Conservation (phyloP, 2,329 filamentous ascomycete genomes). For the Aspergillus fischeri region DNA sequence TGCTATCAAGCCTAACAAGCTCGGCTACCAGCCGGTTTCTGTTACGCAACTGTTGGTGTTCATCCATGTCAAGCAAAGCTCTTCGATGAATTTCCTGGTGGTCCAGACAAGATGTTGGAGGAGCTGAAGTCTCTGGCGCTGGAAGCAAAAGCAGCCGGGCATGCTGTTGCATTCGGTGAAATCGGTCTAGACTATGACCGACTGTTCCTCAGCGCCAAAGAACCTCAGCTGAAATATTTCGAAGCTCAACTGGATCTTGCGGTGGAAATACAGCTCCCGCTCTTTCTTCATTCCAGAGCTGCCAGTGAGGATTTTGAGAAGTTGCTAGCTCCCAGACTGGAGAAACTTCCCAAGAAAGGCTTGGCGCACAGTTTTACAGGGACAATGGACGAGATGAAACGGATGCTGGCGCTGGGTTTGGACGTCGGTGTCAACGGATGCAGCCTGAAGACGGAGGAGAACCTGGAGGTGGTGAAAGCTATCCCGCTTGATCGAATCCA, state of each 20-base stretch:
- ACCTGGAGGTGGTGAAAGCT: slow-evolving; percentile 75
- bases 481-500: slow-evolving; percentile 78
- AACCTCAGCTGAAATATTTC: slow-evolving; percentile 80
- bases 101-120: slow-evolving; percentile 44
- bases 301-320: slow-evolving; percentile 79
- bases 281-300: slow-evolving; percentile 89
- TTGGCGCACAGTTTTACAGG: slow-evolving; percentile 96
- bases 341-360: slow-evolving; percentile 67
- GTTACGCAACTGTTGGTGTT: slow-evolving; percentile 88
- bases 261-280: slow-evolving; percentile 69
- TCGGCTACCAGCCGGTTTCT: slow-evolving; percentile 59
- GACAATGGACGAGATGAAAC: slow-evolving; percentile 74
- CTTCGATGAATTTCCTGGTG: slow-evolving; percentile 60
- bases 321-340: slow-evolving; percentile 61
- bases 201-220: slow-evolving; percentile 73
- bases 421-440: slow-evolving; percentile 97
- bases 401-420: slow-evolving; percentile 73
- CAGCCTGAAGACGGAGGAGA: slow-evolving; percentile 90
- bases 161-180: slow-evolving; percentile 82
- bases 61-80: slow-evolving; percentile 84
- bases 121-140: slow-evolving; percentile 63
- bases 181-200: slow-evolving; percentile 96
- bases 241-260: slow-evolving; percentile 76
- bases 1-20: slow-evolving; percentile 9
- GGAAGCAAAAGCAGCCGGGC: slow-evolving; percentile 52